phyloP scores from a whole-genome alignment of 108 stramenopile species.

The Cyclostephanos invisitatus region DNA sequence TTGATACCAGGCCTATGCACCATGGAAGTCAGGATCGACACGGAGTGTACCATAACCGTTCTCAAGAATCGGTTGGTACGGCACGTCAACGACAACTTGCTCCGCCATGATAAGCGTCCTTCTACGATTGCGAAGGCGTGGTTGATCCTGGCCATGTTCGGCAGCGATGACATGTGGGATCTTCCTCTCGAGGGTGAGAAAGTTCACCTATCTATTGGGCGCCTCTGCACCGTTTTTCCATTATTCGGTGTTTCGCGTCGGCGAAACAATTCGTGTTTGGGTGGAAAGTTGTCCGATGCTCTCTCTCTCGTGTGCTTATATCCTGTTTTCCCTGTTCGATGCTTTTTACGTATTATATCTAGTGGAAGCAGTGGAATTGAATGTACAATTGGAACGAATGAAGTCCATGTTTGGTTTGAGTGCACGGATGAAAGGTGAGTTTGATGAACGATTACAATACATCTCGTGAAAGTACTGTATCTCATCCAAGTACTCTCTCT shows the following conservation, averaged over 20 bases:
- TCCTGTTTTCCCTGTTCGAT: too few species aligned
- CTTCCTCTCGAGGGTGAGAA: slow-evolving; percentile 54
- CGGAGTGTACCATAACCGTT: slow-evolving; percentile 53
- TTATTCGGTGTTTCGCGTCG: too few species aligned
- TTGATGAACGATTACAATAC: background rate
- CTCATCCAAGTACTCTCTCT: background rate
- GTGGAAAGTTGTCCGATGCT: too few species aligned
- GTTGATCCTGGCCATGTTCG: slow-evolving; percentile 73
- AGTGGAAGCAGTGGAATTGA: slow-evolving; percentile 62
- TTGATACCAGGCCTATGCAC: slow-evolving; percentile 77
- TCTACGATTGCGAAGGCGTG: slow-evolving; percentile 66
- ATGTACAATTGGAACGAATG: slow-evolving; percentile 67
- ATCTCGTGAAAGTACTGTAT: background rate
- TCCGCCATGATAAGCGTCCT: slow-evolving; percentile 45
- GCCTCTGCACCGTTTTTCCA: too few species aligned
- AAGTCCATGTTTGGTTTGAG: slow-evolving; percentile 64
- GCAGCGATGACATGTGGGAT: slow-evolving; percentile 76
- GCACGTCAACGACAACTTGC: slow-evolving; percentile 59
- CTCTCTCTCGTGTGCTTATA: too few species aligned
- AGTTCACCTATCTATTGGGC: background rate
- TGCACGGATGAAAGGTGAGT: slow-evolving; percentile 30
- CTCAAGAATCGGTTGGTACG: slow-evolving; percentile 59
- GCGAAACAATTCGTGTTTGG: too few species aligned
- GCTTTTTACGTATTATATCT: background rate
- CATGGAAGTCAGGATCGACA: slow-evolving; percentile 69